Evolutionary conservation across 768 basidiomycete genomes (phyloP), one percentile per base, ranked within the genome.

Genomic region (Termitomyces sp.): DNA sequence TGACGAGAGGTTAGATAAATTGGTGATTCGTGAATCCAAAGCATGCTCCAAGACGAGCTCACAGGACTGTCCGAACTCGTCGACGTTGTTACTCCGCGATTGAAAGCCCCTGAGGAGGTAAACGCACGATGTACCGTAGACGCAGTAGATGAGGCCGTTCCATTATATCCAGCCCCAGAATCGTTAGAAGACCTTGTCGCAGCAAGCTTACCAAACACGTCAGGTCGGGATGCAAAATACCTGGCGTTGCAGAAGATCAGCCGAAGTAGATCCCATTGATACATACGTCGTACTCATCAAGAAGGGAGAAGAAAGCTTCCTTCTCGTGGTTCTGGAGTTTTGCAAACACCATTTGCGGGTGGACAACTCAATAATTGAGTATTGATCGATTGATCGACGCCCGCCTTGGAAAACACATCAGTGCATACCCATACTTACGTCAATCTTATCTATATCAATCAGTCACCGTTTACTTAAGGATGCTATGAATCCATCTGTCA

Each of bases 301-400:
- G 74, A 23, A 92, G 79, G 30, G 79, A 76, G 65, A 92, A 92
- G 70, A 92, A 91, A 14, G 90, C 89, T 54, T 88, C 81, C 68
- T 91, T 91, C 69, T 92, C 90, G 60, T 83, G 72, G 50, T 71
- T 58, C 19, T 81, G 74, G 45, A 92, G 78, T 61, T 80, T 85
- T 54, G 88, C 67, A 65, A 92, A 92, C 41, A 86, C 86, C 89
- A 90, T 90, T 34, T 59, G 64, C n/a, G n/a, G n/a, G n/a, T n/a
- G n/a, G n/a, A n/a, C n/a, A n/a, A n/a, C n/a, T n/a, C n/a, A 25
- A 34, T 17, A 16, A 2, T 17, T 6, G 16, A 14, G 30, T 23
- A 2, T n/a, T 28, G 3, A 30, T 46, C 30, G 4, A 19, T n/a
- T 47, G 46, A 47, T 47, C 46, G 46, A 47, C 30, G 4, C 2